Percentiles rank a stretch among this genome's conserved stretches.
Conservation (phyloP, 1,139 yeast genomes). For the Scheffersomyces cryptocercus region DNA sequence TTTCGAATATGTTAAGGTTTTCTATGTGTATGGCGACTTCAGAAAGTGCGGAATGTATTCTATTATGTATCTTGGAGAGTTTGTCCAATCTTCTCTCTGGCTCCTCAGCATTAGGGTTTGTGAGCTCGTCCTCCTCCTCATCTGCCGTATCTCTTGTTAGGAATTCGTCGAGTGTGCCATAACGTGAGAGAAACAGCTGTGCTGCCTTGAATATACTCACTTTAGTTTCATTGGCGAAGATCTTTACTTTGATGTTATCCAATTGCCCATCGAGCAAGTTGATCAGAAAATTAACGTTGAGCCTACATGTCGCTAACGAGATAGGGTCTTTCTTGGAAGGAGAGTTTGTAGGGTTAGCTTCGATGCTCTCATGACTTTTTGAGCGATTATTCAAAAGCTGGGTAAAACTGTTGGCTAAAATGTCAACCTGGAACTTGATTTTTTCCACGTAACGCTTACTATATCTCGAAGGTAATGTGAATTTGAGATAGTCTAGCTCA, state of each 20-base stretch:
- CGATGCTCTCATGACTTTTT: not conserved
- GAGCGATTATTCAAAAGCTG: not conserved
- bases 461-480: slow-evolving; percentile 21
- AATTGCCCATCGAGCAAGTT: slow-evolving; percentile 21
- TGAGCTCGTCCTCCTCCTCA: not conserved
- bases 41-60: slow-evolving; percentile 13
- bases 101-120: not conserved
- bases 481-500: slow-evolving; percentile 24
- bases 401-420: slow-evolving; percentile 13
- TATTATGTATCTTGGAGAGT: slow-evolving; percentile 13
- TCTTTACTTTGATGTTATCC: slow-evolving; percentile 19
- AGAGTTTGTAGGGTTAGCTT: not conserved
- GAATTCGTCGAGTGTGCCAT: too few relatives aligned
- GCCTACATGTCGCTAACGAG: slow-evolving; percentile 20
- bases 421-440: slow-evolving; percentile 21
- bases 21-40: slow-evolving; percentile 35
- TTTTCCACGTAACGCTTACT: slow-evolving; percentile 18
- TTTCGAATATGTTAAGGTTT: slow-evolving; percentile 28
- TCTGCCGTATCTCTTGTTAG: not conserved
- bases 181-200: too few relatives aligned
- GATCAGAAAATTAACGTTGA: slow-evolving; percentile 22
- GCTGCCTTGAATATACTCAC: not conserved
- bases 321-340: slow-evolving; percentile 14
- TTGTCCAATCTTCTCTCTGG: slow-evolving; percentile 3
- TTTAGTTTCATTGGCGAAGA: slow-evolving; percentile 25